phyloP scores from a whole-genome alignment of 768 basidiomycete genomes.

The Trametes cingulata region DNA sequence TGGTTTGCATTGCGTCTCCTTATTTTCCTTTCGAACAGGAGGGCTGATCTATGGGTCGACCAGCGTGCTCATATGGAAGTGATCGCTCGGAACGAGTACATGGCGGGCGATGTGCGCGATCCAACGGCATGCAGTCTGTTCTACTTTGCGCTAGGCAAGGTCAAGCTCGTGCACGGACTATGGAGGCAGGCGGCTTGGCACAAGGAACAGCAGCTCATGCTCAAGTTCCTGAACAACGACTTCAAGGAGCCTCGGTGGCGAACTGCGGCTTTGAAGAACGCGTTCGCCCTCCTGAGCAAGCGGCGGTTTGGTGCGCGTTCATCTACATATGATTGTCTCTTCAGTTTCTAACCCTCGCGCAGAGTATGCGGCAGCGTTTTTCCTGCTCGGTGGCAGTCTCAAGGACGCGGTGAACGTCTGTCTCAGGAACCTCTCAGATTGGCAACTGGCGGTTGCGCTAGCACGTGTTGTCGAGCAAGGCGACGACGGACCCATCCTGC shows the following conservation, averaged over 20 bases:
- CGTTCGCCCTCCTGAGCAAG: conserved; percentile 88
- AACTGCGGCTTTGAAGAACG: conserved; percentile 94
- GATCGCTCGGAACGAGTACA: conserved; percentile 91
- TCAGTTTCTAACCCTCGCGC: conserved; percentile 12
- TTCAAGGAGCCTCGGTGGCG: conserved; percentile 84
- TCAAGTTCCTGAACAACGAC: conserved; percentile 91
- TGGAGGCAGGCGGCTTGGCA: conserved; percentile 97
- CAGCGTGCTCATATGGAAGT: conserved; percentile 83
- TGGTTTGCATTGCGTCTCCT: conserved; percentile 53
- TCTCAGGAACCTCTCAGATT: conserved; percentile 82
- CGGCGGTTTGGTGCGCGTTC: conserved; percentile 80
- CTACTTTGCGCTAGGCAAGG: conserved; percentile 94
- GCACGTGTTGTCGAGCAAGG: conserved; percentile 83
- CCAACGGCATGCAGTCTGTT: conserved; percentile 87
- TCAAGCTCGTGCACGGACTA: conserved; percentile 88
- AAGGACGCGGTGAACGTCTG: conserved; percentile 94
- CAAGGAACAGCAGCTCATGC: conserved; percentile 83
- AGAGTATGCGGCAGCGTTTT: conserved; percentile 99
- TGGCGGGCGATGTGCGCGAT: conserved; percentile 84
- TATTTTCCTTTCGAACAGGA: not conserved
- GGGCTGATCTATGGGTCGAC: not conserved
- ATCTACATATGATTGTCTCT: not conserved
- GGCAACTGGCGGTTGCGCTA: conserved; percentile 86
- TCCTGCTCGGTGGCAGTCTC: conserved; percentile 84
- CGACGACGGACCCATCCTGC: conserved; percentile 77